A percentile compares a stretch with the other conserved stretches of the same genome.
Evolutionary conservation across 2,329 filamentous ascomycete species (phyloP).

Genomic region (Epichloe sibirici): DNA sequence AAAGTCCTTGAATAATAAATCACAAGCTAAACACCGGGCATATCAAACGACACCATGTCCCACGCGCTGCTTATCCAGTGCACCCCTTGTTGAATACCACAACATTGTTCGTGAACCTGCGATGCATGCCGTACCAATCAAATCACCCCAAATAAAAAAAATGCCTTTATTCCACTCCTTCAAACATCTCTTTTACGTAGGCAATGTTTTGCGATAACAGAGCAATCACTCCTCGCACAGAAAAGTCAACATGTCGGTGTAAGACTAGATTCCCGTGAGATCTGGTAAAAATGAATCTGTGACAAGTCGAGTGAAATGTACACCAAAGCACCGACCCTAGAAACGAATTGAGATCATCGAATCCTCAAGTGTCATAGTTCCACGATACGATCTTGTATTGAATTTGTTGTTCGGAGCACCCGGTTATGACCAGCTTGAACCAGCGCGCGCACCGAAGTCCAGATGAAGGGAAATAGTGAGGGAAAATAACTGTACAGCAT

Average conservation of each 20-base stretch:
- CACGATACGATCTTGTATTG: conserved; percentile 14
- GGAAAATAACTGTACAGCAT: conserved; percentile 41
- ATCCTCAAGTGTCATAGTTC: conserved; percentile 13
- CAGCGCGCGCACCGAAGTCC: conserved; percentile 21
- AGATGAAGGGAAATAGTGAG: conserved; percentile 28
- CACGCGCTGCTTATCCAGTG: background rate
- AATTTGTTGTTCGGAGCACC: conserved; percentile 14
- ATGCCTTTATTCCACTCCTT: background rate
- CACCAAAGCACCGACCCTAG: background rate
- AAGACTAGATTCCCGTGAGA: background rate
- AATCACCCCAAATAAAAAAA: background rate
- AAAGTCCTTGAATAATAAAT: background rate
- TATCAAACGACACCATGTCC: background rate
- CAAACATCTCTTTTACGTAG: background rate
- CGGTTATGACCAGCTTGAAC: conserved; percentile 15
- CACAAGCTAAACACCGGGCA: background rate
- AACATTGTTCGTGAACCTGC: background rate
- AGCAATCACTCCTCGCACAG: no score
- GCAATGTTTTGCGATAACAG: no score
- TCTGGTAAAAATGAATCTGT: background rate
- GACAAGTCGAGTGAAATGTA: background rate
- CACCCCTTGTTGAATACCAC: background rate
- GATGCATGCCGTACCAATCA: background rate
- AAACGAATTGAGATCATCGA: no score
- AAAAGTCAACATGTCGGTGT: background rate